Evolutionary conservation across 768 basidiomycete species (phyloP), one percentile per base, ranked within the genome.

Genomic region (Hebeloma cylindrosporum): DNA sequence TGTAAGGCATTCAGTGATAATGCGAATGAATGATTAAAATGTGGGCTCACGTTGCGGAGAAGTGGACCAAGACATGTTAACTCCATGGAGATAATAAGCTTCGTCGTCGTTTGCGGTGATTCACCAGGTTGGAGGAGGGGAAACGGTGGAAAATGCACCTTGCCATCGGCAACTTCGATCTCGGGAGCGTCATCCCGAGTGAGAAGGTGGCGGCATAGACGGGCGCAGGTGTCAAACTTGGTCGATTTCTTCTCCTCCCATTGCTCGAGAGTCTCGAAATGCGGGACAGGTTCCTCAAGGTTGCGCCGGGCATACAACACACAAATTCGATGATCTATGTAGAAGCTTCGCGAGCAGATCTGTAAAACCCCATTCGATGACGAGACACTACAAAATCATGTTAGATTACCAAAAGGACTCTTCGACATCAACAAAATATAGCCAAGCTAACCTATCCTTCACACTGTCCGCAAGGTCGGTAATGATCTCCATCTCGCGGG

Each of bases 401-500:
- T 40, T 35, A 35, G 16, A 35, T n/a, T n/a, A n/a, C n/a, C n/a
- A n/a, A n/a, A n/a, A n/a, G n/a, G n/a, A n/a, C n/a, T n/a, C n/a
- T n/a, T n/a, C n/a, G n/a, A n/a, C n/a, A n/a, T n/a, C 10, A 1
- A 34, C 13, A 20, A 17, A 16, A 20, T 14, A 25, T 9, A 37
- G n/a, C n/a, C n/a, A n/a, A n/a, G n/a, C 52, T 32, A 17, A 61
- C 60, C 30, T 34, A 2, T 52, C 51, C 26, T 52, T 47, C 4
- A 46, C 43, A 4, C 28, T 23, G 3, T 43, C 48, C 0, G 54
- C 44, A 0, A 51, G 31, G 1, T 42, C 17, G 0, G 13, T 17
- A 5, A 62, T 54, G 11, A 64, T 59, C 2, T 51, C 45, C 14
- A 33, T 46, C 39, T 65, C 62, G 0, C 53, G 43, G 0, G 40